Base-by-base conservation (phyloP, 2,329 filamentous ascomycete genomes). In the Clarireedia hainanense region DNA sequence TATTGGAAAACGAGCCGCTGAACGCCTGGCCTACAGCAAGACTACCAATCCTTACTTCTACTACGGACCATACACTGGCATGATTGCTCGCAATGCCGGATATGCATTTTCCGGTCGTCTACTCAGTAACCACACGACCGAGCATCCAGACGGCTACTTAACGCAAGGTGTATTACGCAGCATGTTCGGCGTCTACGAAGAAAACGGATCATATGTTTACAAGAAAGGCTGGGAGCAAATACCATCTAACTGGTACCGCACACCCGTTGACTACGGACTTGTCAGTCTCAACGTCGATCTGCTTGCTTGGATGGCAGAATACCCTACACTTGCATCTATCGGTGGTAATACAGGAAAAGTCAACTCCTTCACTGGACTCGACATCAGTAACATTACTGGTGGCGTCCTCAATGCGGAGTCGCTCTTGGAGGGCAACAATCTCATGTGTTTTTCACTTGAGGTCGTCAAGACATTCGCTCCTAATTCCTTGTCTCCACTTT, bases 11-110 rank as follows among this genome's bases (percentile, higher is more conserved):
- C 30, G 30, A 34, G 30, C 30, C 10, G 30, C 30, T 12, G 30
- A 34, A 34, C 30, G 30, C 30, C 30, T 34, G 30, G 30, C 30
- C 30, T 34, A 34, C 30, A 73, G 74, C 5, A 69, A 71, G 12
- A 63, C 69, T 12, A 73, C 76, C 68, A 81, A 81, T 63, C 76
- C 78, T 0, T 69, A 76, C 48, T 79, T 79, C 63, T 81, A 76
- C 67, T 79, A 76, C 47, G 76, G 37, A 0, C 52, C 53, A 26
- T 48, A 53, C 17, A 40, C 51, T 10, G 55, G 50, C 17, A 46
- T 47, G 20, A 23, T 23, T 5, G 43, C 47, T 24, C 30, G 27
- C 5, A 47, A 47, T 27, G 55, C 55, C 20, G 55, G 30, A 14
- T 46, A 30, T 23, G 47, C 30, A 46, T 53, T 57, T 14, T 47